Evolutionary conservation across 192 early-diverging fungal species (phyloP), one percentile per base, ranked within the genome.

Genomic region (Podila minutissima): DNA sequence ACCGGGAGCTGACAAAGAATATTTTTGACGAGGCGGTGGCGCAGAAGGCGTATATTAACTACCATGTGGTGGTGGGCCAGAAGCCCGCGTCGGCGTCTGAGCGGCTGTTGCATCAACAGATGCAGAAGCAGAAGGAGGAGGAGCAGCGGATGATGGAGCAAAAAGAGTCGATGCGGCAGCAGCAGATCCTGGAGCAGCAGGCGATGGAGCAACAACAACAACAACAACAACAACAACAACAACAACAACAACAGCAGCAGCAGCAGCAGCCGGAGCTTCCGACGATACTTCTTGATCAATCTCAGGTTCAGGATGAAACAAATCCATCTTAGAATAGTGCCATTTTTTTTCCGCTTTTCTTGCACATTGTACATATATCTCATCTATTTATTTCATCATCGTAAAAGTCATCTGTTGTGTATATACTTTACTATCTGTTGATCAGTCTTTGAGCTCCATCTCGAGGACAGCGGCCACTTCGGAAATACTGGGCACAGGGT

Each of bases 401-500:
- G 13, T 22, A 55, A 55, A 55, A 15, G 51, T 22, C 15, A 20
- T 15, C 22, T 53, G 22, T 41, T 33, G 33, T 7, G 33, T 41
- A 41, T 12, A 20, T 53, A 22, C 51, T 53, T 20, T 53, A 15
- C 22, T 24, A 53, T 22, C 6, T 51, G 8, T 53, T 22, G 20
- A 1, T 53, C 22, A 53, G 15, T 22, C 20, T 53, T 68, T 57
- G 4, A 68, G 35, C n/a, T 59, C 24, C 17, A 37, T 24, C 17
- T 74, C 65, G n/a, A 74, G 32, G 11, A 69, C 61, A 13, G 67
- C 50, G 13, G 74, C 74, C 1, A 69, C 74, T 46, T 87, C 89
- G 12, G 86, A 67, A 28, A 90, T 78, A 62, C 84, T 87, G 7
- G 89, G 88, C 7, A 85, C 50, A 12, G 89, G 83, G 57, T 90